Percentiles rank a stretch among this genome's conserved stretches.
Evolutionary conservation across 116 monocot species (phyloP).

Genomic region (Zostera marina): DNA sequence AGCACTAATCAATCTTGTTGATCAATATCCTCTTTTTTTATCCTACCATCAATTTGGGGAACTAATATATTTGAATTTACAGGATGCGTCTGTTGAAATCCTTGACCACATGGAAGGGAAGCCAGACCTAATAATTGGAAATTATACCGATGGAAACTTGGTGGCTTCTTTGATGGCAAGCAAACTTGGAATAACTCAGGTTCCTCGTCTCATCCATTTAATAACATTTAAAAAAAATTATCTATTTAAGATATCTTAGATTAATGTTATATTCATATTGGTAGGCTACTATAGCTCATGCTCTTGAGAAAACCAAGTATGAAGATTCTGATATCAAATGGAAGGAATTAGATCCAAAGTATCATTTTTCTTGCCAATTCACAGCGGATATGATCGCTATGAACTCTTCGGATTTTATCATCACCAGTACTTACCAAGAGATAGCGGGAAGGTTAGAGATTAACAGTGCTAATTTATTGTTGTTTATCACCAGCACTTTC

Average conservation of each 20-base stretch:
- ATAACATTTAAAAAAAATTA: no score
- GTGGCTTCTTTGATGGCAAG: slow-evolving; percentile 74
- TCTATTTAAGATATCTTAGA: not conserved
- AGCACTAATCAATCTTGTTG: not conserved
- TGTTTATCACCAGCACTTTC: no score
- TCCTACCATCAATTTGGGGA: no score
- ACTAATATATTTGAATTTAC: not conserved
- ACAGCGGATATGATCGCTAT: slow-evolving; percentile 82
- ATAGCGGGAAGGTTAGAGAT: slow-evolving; percentile 52
- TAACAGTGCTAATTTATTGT: not conserved
- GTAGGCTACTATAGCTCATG: slow-evolving; percentile 88
- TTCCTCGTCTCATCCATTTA: slow-evolving; percentile 2
- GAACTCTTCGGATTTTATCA: slow-evolving; percentile 86
- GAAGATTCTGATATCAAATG: slow-evolving; percentile 83
- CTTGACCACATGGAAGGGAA: slow-evolving; percentile 66
- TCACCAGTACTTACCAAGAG: slow-evolving; percentile 90
- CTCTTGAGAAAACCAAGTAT: slow-evolving; percentile 91
- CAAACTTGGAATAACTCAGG: slow-evolving; percentile 81
- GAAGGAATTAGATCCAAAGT: slow-evolving; percentile 80
- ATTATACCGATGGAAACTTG: slow-evolving; percentile 86
- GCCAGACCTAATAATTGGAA: slow-evolving; percentile 85
- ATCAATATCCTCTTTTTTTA: not conserved
- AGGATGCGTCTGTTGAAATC: slow-evolving; percentile 56
- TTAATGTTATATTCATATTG: not conserved
- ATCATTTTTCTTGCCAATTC: slow-evolving; percentile 91